Conservation (phyloP, 2,329 filamentous ascomycete species). For the Pseudocercospora fijiensis region DNA sequence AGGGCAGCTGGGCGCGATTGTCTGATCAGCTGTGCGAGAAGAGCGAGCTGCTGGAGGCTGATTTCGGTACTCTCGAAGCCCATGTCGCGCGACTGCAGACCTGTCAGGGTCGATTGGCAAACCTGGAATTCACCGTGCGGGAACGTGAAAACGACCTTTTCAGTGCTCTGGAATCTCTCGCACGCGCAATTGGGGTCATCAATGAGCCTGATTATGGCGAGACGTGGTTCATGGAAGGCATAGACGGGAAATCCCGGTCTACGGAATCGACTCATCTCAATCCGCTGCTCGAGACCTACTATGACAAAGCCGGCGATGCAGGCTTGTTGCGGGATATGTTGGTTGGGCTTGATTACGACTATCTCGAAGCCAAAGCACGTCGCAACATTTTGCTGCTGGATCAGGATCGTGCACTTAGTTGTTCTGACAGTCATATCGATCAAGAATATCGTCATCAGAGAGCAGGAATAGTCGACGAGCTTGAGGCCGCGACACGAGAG, state of each 20-base stretch:
- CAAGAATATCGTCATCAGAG: background rate
- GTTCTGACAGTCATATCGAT: background rate
- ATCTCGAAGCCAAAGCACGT: too few species aligned
- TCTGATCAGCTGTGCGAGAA: background rate
- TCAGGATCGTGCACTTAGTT: background rate
- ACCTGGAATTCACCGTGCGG: background rate
- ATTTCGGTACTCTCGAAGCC: background rate
- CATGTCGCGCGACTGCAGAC: background rate
- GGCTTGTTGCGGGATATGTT: constrained; percentile 2
- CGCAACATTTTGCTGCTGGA: too few species aligned
- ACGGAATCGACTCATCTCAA: background rate
- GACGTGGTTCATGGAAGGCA: background rate
- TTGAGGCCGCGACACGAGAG: background rate
- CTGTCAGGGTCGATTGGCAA: background rate
- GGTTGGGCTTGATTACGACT: background rate
- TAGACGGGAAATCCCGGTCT: background rate
- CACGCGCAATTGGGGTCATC: background rate
- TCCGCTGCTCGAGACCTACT: constrained; percentile 8
- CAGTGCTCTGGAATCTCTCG: background rate
- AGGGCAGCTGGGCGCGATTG: background rate
- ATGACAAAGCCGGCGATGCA: constrained; percentile 6
- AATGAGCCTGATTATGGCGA: background rate
- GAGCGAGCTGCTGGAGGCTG: background rate
- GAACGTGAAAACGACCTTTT: background rate
- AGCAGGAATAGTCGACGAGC: background rate